Base-by-base conservation (phyloP, 1,284 basidiomycete genomes). In the Tetrapyrgos nigripes region DNA sequence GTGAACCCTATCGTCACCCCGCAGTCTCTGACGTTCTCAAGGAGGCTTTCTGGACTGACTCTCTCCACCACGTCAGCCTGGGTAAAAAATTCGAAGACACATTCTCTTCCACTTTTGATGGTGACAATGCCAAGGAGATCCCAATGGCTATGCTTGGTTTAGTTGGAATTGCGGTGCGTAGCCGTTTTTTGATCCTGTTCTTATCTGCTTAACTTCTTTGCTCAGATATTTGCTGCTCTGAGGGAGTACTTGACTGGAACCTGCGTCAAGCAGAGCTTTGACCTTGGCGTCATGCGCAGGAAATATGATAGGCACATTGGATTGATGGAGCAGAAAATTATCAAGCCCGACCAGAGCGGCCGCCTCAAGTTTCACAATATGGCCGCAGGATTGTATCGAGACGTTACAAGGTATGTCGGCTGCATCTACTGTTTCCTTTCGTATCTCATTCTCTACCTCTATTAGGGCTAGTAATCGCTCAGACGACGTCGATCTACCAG, bases 1-100 rank as follows among this genome's bases (percentile, higher is more conserved):
- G 35, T 35, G 17, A 50, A 35, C 49, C 49, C 17, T 50, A 50
- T 35, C 49, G n/a, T 2, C 49, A 50, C 19, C 49, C 49, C 8
- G 49, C 49, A 17, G 35, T 50, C 14, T 10, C 23, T 17, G 28
- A 28, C 21, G 49, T 50, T 19, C 21, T 50, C 3, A 28, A 50
- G n/a, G 14, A 50, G 2, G 17, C 23, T n/a, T 50, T 50, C 28
- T 50, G 29, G 21, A 33, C 31, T 8, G 31, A 33, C 31, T 33
- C 31, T 33, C 21, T 17, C 4, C 21, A 33, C 3, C 28, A 27
- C 3, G 31, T 33, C 8, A 31, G 28, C 3, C 31, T 50, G 14
- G 31, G 49, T 17, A 6, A 37, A 33, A 21, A 19, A 11, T 35
- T 50, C 21, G 9, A 4, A 14, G 49, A 50, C 21, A 50, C 49